These are phyloP conservation scores for Colletotrichum sp. DNA, from an alignment of 2,329 filamentous ascomycete genomes.

Conservation along the genomic window DNA sequence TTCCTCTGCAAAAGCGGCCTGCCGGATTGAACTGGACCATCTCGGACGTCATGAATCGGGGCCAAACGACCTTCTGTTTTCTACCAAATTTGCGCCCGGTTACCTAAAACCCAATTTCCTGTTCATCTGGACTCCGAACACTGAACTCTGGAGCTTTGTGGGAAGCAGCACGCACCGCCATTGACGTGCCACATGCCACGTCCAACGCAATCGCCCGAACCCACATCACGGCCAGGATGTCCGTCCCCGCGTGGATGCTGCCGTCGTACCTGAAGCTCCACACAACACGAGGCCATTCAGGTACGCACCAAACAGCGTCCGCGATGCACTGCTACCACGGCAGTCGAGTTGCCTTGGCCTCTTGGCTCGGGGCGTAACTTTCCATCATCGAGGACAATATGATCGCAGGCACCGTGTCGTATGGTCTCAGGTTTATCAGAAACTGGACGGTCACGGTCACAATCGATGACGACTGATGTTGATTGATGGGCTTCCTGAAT, in stretches of 20 bases:
- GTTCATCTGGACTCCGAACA: neutral
- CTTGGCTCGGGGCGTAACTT: neutral
- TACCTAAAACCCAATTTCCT: neutral
- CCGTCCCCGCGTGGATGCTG: conserved; percentile 71
- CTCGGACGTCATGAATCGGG: neutral
- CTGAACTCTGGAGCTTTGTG: neutral
- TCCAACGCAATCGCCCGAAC: conserved; percentile 46
- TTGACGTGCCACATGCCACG: conserved; percentile 1
- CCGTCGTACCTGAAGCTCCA: conserved; percentile 6
- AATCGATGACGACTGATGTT: neutral
- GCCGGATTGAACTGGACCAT: neutral
- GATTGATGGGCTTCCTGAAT: neutral
- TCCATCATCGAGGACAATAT: neutral
- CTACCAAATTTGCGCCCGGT: neutral
- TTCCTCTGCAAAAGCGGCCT: neutral
- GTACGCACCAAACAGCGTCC: neutral
- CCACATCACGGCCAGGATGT: conserved; percentile 78
- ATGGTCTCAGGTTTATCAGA: neutral
- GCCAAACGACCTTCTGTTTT: neutral
- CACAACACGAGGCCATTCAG: conserved; percentile 9
- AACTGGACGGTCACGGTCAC: neutral
- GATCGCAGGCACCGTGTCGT: neutral
- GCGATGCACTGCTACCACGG: neutral
- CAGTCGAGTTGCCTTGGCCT: conserved; percentile 3
- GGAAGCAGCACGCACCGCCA: neutral